Base-by-base conservation (phyloP, 1,139 yeast species). In the Debaryomycetaceae sp. region DNA sequence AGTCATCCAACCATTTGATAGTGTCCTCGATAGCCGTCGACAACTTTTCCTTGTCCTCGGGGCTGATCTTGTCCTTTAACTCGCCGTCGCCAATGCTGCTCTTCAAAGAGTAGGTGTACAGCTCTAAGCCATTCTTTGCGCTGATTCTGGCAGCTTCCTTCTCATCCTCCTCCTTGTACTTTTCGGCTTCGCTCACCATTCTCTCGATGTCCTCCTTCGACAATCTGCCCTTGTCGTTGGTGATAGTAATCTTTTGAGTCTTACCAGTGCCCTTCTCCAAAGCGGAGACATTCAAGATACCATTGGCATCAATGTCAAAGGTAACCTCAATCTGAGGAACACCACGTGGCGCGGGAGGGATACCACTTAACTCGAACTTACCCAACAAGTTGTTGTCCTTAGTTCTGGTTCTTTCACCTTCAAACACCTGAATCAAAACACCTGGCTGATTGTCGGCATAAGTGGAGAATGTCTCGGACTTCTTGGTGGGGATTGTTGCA, bases 281-380 rank as follows among this genome's bases (percentile, higher is more conserved):
- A 35, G 96, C 96, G 39, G 88, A 74, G 37, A 89, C 97, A 66
- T 85, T 88, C 69, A 86, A 72, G 55, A 86, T 86, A 68, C 96
- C 96, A 56, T 86, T 86, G 37, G 96, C 95, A 58, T 86, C 96
- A 48, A 88, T 69, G 50, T 85, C 93, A 55, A 86, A 86, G 29
- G 95, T 85, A 43, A 86, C 96, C 68, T 86, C 96, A 53, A 88
- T 83, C 69, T 86, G 96, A 46, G 96, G 96, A 37, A 82, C 88
- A 62, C 97, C 97, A 71, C 96, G 84, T 65, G 96, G 96, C 28
- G 96, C 94, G 38, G 96, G 95, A 51, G 97, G 96, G 44, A 89
- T 88, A 52, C 95, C 95, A 30, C 86, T 71, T 49, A 89, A 77
- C 60, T 89, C 96, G 53, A 89, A 89, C 67, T 88, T 86, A 63